Evolutionary conservation across 768 basidiomycete genomes (phyloP), one percentile per base, ranked within the genome.

Genomic region (Galerina sulciceps): DNA sequence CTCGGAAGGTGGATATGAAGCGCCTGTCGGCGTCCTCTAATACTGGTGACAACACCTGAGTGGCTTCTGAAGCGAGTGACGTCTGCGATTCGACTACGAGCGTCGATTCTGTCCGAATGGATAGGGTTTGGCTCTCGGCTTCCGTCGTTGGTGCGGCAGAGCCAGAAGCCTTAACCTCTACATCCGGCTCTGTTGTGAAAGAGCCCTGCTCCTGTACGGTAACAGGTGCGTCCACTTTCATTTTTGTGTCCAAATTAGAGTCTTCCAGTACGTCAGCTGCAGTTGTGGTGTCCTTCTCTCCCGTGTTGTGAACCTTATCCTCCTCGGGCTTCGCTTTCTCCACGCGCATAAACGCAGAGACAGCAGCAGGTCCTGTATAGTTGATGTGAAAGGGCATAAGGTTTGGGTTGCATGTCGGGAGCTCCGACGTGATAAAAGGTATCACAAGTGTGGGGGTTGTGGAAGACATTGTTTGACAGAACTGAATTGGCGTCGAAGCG

Each of bases 381-480:
- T 79, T 73, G 46, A 94, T 86, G 64, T 89, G 85, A 61, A 95
- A 94, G 4, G 93, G 93, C 90, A 95, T 92, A 31, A 95, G 79
- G 67, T 87, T 81, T 1, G 90, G 91, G 2, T 73, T 76, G 46
- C 83, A 85, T 69, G 62, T 57, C n/a, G 75, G 68, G 10, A 82
- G 63, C 2, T 31, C 35, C 8, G 54, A 35, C 1, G 51, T 18
- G 15, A 44, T 14, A 14, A 42, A 66, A 26, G 64, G 36, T 34
- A 65, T 64, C 6, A 59, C 13, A 0, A 53, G 43, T 9, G 11
- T 51, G 14, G 53, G 49, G 2, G 18, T 44, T 23, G 48, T 10
- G 17, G 54, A 47, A 36, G 54, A 20, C 54, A 55, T 55, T 37
- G 23, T 23, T 26, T 47, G 46, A 47, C n/a, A n/a, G n/a, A n/a